Evolutionary conservation across 1,284 basidiomycete genomes (phyloP).

Genomic region (Leccinum cinnamomeum): DNA sequence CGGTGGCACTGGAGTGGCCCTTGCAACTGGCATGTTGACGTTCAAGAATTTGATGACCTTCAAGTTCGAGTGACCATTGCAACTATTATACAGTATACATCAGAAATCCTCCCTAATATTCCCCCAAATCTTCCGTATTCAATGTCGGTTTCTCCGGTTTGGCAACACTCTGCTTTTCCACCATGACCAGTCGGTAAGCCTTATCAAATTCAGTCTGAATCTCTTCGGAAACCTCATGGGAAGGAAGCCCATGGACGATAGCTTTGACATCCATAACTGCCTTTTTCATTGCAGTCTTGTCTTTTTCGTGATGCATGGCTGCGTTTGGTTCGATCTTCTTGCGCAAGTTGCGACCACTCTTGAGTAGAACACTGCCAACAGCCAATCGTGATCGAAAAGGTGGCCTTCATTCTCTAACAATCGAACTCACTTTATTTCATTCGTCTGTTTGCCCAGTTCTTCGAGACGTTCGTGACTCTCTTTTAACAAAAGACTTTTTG

Average conservation of each 20-base stretch:
- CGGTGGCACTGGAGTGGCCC: too few species aligned
- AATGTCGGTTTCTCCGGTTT: slow-evolving; percentile 26
- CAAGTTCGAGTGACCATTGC: background rate
- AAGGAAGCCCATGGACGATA: slow-evolving; percentile 28
- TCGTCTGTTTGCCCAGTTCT: slow-evolving; percentile 35
- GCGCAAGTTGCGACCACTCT: slow-evolving; percentile 24
- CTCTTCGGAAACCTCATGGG: slow-evolving; percentile 8
- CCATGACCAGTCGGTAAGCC: slow-evolving; percentile 36
- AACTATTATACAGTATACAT: background rate
- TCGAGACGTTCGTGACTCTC: slow-evolving; percentile 37
- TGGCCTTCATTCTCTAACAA: background rate
- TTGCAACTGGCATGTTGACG: too few species aligned
- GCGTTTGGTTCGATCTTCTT: slow-evolving; percentile 32
- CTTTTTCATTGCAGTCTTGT: slow-evolving; percentile 24
- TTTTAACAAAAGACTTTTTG: slow-evolving; percentile 35
- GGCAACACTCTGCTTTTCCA: slow-evolving; percentile 11
- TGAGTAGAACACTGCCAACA: slow-evolving; percentile 24
- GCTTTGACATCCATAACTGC: slow-evolving; percentile 28
- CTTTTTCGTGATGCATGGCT: slow-evolving; percentile 22
- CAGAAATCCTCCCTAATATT: background rate
- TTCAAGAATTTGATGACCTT: too few species aligned
- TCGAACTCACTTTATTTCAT: slow-evolving; percentile 32
- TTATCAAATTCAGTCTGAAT: slow-evolving; percentile 32
- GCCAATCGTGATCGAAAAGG: background rate
- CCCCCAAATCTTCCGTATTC: slow-evolving; percentile 38